Base-by-base conservation (phyloP, 768 basidiomycete genomes). In the Hydnomerulius pinastri region DNA sequence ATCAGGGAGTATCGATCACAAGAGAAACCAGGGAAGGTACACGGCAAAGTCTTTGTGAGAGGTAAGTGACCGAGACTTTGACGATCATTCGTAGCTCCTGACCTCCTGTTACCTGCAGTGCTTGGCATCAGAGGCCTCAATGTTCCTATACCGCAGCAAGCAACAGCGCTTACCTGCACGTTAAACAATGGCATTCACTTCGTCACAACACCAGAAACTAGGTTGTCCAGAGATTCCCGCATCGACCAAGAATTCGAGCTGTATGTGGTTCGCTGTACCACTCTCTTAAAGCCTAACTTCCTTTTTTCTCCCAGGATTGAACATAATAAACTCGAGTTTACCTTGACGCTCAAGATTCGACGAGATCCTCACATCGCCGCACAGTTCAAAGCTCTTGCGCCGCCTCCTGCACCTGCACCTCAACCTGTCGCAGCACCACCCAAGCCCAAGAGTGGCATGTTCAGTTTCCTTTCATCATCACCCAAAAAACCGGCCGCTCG, bases 151-250 rank as follows among this genome's bases (percentile, higher is more conserved):
- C 95, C 94, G 0, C 71, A 73, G n/a, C 77, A 90, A 55, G 70
- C 80, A 0, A 93, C 94, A 0, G 77, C 73, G 23, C 73, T 97
- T 51, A 87, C 86, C 9, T 92, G 92, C 66, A 92, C 92, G 0
- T 76, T 98, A 54, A 97, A 98, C 70, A 98, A 98, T 61, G 95
- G 94, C 7, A 95, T 98, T 43, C 94, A 97, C 68, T 94, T 88
- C 56, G 95, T 98, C 29, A 91, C 90, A 4, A 97, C 92, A 7
- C 92, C 90, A 1, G 88, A 90, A 60, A 81, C 77, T 46, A 73
- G 75, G n/a, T 66, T 94, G 3, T 73, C 67, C 24, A 62, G 66
- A 35, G 82, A 87, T 40, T 78, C 80, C 45, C 74, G 76, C 10
- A 87, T 95, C 47, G 86, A 90, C 40, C 91, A 93, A 65, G 92